Percentiles rank a stretch among this genome's conserved stretches.
phyloP scores from a whole-genome alignment of 345 rosid genomes.

The Diplotaxis tenuifolia region DNA sequence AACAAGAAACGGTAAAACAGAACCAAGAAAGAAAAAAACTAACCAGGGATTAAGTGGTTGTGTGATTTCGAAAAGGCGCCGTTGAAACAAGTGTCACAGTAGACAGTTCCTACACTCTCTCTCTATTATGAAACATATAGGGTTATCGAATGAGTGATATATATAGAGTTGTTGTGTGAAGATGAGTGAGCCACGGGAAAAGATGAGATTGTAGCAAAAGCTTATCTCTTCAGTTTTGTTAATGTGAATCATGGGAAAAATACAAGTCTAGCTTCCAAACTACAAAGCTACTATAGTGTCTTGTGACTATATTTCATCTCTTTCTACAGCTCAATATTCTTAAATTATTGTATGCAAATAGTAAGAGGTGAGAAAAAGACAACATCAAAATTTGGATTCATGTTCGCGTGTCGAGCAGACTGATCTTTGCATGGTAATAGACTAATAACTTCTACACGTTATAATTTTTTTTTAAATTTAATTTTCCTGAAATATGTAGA shows the following conservation, averaged over 20 bases:
- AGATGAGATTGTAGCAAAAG: slow-evolving; percentile 28
- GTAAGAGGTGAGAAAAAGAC: slow-evolving; percentile 34
- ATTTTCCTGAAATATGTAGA: background rate
- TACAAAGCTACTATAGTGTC: slow-evolving; percentile 25
- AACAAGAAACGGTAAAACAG: background rate
- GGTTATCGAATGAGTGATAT: background rate
- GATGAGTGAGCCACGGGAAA: slow-evolving; percentile 29
- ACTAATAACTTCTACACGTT: background rate
- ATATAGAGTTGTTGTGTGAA: slow-evolving; percentile 18
- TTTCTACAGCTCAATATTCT: slow-evolving; percentile 26
- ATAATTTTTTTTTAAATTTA: background rate
- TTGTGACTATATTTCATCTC: slow-evolving; percentile 26
- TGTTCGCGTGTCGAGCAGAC: slow-evolving; percentile 27
- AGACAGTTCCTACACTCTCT: slow-evolving; percentile 68
- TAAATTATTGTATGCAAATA: slow-evolving; percentile 26
- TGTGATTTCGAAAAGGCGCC: slow-evolving; percentile 45
- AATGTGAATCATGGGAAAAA: slow-evolving; percentile 36
- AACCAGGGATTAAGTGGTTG: slow-evolving; percentile 80
- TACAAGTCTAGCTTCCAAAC: slow-evolving; percentile 30
- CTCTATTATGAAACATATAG: background rate
- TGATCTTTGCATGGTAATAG: slow-evolving; percentile 9
- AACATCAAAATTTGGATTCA: slow-evolving; percentile 25
- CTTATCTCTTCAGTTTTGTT: slow-evolving; percentile 28
- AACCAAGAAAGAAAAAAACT: background rate
- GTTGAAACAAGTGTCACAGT: slow-evolving; percentile 84